Evolutionary conservation across 306 rosid genomes (phyloP), one percentile per base, ranked within the genome.

Genomic region (Glycyrrhiza uralensis): DNA sequence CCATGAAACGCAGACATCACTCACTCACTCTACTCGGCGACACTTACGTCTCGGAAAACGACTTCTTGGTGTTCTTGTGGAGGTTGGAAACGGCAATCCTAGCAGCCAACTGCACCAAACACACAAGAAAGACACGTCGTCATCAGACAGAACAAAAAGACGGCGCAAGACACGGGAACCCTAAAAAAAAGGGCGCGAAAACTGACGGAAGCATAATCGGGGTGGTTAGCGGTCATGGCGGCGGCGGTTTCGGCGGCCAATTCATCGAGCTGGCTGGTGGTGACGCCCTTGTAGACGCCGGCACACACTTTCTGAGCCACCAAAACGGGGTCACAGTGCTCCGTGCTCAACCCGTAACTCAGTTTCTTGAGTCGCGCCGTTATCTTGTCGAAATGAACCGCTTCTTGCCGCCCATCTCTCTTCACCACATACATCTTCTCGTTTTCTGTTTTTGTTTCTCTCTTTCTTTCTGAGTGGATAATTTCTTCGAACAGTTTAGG

Each of bases 241-340:
- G 97, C 97, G 10, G 99, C 96, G 0, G 97, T 94, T 85, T 94
- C 99, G 1, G 99, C 99, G 0, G 99, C 97, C 79, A 94, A 75
- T 66, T 94, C 97, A 70, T 94, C 99, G 4, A 94, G 96, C 76
- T 91, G 97, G 44, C 93, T 94, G 3, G 99, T 94, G 45, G 97
- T 94, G 17, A 94, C 99, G 1, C 97, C 99, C 78, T 88, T 94
- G 47, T 90, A 92, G 51, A 92, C 98, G 8, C 98, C 98, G 1
- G 97, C 96, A 18, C 98, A 94, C 5, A 94, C 97, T 49, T 91
- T 94, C 88, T 94, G 99, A 3, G 97, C 41, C 22, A 94, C 97
- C 7, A 89, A 71, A n/a, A 94, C 96, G 0, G 96, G 92, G 30
- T 94, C 97, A 45, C 97, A 91, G 83, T 91, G 96, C 1, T 91